Percentiles rank a stretch among this genome's conserved stretches.
Conservation (phyloP, 768 basidiomycete genomes). For the Kwoniella dendrophila region DNA sequence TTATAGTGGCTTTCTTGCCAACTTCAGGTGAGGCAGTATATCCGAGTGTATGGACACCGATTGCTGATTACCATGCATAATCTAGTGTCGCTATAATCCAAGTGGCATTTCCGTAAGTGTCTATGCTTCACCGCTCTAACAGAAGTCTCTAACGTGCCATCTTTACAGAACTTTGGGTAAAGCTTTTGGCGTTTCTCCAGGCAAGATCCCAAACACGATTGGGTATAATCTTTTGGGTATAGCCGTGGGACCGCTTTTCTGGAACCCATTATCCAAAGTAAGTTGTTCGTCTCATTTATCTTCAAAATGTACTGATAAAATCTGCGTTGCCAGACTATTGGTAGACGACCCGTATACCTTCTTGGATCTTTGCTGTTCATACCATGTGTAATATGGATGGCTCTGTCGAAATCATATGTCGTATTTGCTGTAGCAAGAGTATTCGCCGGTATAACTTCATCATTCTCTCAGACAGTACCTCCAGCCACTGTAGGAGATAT, state of each 20-base stretch:
- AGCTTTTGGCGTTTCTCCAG: slow-evolving; percentile 22
- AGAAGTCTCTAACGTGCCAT: too few species aligned
- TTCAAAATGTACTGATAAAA: neutral
- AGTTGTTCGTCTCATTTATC: neutral
- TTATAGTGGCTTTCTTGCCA: slow-evolving; percentile 38
- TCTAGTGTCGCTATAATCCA: slow-evolving; percentile 13
- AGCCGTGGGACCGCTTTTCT: slow-evolving; percentile 40
- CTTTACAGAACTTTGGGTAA: slow-evolving; percentile 17
- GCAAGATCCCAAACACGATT: slow-evolving; percentile 31
- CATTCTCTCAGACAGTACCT: slow-evolving; percentile 36
- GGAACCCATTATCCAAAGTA: slow-evolving; percentile 36
- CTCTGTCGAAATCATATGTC: slow-evolving; percentile 20
- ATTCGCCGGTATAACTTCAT: slow-evolving; percentile 29
- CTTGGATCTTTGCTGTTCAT: slow-evolving; percentile 36
- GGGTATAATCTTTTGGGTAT: slow-evolving; percentile 40
- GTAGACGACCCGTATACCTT: slow-evolving; percentile 37
- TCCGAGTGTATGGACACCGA: neutral
- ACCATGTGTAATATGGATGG: slow-evolving; percentile 37
- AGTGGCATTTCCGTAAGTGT: slow-evolving; percentile 19
- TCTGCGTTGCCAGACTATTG: slow-evolving; percentile 15
- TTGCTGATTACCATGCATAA: neutral
- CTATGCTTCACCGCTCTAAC: neutral
- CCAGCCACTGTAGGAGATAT: slow-evolving; percentile 43
- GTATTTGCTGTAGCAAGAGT: slow-evolving; percentile 32
- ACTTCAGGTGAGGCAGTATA: slow-evolving; percentile 27